phyloP scores from a whole-genome alignment of 495 filamentous ascomycete genomes.

The Cudoniella acicularis region DNA sequence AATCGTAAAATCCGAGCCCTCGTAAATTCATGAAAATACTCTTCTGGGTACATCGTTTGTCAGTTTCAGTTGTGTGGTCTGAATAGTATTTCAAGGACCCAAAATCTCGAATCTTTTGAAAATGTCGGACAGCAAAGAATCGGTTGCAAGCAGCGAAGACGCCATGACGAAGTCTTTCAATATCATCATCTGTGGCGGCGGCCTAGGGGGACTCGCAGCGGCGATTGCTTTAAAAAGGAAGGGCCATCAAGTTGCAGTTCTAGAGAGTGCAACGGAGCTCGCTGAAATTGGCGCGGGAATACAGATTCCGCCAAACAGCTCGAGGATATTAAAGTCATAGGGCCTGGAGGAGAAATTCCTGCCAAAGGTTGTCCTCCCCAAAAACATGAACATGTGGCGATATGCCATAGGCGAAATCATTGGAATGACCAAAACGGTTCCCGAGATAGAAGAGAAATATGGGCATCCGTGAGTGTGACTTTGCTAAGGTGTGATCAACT shows the following conservation, averaged over 20 bases:
- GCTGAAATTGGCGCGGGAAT: constrained; percentile 39
- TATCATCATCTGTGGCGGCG: constrained; percentile 59
- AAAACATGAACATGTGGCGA: constrained; percentile 2
- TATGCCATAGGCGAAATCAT: constrained; percentile 10
- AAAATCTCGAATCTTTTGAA: no score
- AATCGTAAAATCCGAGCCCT: no score
- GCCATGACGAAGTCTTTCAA: constrained; percentile 3
- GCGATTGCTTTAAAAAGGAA: constrained; percentile 55
- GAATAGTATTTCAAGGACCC: no score
- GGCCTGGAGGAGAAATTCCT: constrained; percentile 10
- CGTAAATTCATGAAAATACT: no score
- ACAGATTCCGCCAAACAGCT: constrained; percentile 17
- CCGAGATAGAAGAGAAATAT: constrained; percentile 1
- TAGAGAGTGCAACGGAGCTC: constrained; percentile 57
- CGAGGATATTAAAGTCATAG: constrained; percentile 4
- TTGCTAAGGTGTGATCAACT: not conserved
- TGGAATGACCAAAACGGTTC: not conserved
- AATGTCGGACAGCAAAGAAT: no score
- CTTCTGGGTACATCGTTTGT: no score
- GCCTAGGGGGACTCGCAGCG: constrained; percentile 60
- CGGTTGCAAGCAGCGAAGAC: no score
- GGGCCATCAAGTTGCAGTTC: constrained; percentile 56
- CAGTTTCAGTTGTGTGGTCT: no score
- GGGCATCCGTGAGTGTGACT: constrained; percentile 2
- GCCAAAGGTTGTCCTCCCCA: constrained; percentile 10